A percentile compares a stretch with the other conserved stretches of the same genome.
Evolutionary conservation across 345 rosid species (phyloP).

Genomic region (Pistacia vera): DNA sequence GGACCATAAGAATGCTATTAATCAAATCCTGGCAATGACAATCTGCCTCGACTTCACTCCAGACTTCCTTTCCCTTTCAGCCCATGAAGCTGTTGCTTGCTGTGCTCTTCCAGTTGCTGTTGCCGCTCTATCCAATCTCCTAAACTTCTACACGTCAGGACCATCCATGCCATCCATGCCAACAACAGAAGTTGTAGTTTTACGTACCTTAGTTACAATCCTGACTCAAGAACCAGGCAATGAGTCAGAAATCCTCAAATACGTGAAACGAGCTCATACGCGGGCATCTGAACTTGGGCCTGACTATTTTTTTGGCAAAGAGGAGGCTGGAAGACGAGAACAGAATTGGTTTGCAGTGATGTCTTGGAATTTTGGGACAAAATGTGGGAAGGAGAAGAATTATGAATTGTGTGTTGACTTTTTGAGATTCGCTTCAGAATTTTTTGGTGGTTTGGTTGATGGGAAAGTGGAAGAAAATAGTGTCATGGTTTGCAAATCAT

Average conservation of each 20-base stretch:
- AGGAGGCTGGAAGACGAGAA: conserved; percentile 80
- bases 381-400: conserved; percentile 70
- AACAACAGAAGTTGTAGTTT: conserved; percentile 68
- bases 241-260: conserved; percentile 63
- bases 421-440: conserved; percentile 62
- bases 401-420: conserved; percentile 71
- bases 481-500: conserved; percentile 62
- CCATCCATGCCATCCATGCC: conserved; percentile 72
- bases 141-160: conserved; percentile 63
- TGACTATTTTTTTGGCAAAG: conserved; percentile 74
- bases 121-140: conserved; percentile 72
- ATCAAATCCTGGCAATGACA: conserved; percentile 77
- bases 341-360: conserved; percentile 82
- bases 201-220: conserved; percentile 80
- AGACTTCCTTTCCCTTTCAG: conserved; percentile 80
- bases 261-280: conserved; percentile 50
- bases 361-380: conserved; percentile 84
- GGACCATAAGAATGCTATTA: conserved; percentile 55
- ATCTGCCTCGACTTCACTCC: conserved; percentile 81
- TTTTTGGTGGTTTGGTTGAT: conserved; percentile 44
- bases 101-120: conserved; percentile 73
- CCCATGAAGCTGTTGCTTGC: conserved; percentile 97
- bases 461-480: conserved; percentile 54
- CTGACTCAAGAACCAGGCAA: conserved; percentile 58
- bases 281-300: conserved; percentile 70